phyloP scores from a whole-genome alignment of 2,329 filamentous ascomycete species.

The Colletotrichum somersetense region DNA sequence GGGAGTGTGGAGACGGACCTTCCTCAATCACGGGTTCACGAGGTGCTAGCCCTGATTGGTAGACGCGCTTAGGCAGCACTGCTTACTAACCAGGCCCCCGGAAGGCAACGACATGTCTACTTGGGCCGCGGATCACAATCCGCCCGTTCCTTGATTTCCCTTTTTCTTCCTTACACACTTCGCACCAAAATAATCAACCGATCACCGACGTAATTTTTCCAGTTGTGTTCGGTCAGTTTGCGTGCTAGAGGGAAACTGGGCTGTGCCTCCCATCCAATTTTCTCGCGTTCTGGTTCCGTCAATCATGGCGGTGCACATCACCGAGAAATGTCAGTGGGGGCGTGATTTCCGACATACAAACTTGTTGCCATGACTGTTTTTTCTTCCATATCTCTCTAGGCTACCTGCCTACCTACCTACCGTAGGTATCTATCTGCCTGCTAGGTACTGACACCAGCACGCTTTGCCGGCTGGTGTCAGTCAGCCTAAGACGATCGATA shows the following conservation, averaged over 20 bases:
- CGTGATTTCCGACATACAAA: conserved; percentile 34
- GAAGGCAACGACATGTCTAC: conserved; percentile 25
- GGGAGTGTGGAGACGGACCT: conserved; percentile 9
- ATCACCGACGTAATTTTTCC: conserved; percentile 55
- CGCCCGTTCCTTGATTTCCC: conserved; percentile 42
- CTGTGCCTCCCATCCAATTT: conserved; percentile 45
- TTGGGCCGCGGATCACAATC: conserved; percentile 13
- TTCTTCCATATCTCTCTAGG: neutral
- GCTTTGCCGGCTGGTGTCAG: neutral
- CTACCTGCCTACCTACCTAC: neutral
- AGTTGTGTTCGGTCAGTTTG: conserved; percentile 71
- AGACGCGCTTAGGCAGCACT: neutral
- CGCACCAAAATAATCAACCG: conserved; percentile 75
- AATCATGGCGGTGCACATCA: conserved; percentile 31
- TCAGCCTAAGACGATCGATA: conserved; percentile 4
- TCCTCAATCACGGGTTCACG: conserved; percentile 14
- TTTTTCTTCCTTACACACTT: conserved; percentile 57
- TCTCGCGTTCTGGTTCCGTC: conserved; percentile 42
- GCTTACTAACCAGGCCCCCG: conserved; percentile 10
- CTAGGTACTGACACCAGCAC: neutral
- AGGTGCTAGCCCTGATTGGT: conserved; percentile 30
- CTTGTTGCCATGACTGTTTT: neutral
- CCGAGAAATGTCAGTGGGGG: conserved; percentile 33
- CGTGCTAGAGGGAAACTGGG: conserved; percentile 64
- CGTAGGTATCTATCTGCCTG: neutral